Conservation (phyloP, 2,329 filamentous ascomycete genomes). For the Aspergillus sp. region DNA sequence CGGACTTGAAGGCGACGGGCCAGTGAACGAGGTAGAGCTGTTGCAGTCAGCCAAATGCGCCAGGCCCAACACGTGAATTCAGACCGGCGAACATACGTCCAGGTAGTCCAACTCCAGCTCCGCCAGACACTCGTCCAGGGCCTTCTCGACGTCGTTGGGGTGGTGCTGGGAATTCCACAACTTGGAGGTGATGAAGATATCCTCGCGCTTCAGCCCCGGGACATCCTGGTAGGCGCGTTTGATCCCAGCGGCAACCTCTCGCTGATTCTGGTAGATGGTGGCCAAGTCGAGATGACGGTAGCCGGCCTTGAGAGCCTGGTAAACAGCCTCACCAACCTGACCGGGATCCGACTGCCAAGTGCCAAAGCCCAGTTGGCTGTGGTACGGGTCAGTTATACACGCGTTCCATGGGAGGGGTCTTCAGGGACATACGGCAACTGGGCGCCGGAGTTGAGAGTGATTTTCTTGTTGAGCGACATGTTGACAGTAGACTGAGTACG, state of each 20-base stretch:
- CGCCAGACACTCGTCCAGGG: constrained; percentile 43
- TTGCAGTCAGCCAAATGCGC: constrained; percentile 4
- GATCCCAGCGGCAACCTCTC: constrained; percentile 27
- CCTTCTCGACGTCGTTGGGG: constrained; percentile 44
- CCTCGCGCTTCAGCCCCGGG: constrained; percentile 35
- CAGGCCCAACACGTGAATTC: too few relatives aligned
- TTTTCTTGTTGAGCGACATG: constrained; percentile 36
- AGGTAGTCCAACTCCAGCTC: constrained; percentile 49
- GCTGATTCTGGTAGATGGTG: constrained; percentile 35
- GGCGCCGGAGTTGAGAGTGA: constrained; percentile 30
- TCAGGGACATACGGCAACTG: constrained; percentile 29
- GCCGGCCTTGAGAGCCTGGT: constrained; percentile 32
- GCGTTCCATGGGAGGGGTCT: neutral
- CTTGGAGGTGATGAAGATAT: constrained; percentile 48
- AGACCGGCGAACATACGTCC: constrained; percentile 35
- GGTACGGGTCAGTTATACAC: neutral
- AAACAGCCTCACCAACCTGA: constrained; percentile 33
- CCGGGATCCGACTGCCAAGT: constrained; percentile 35
- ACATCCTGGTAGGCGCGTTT: constrained; percentile 30
- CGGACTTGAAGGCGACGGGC: constrained; percentile 35
- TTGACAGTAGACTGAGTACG: constrained; percentile 1
- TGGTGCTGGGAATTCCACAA: constrained; percentile 50
- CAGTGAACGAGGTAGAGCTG: constrained; percentile 40
- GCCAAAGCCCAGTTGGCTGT: constrained; percentile 32
- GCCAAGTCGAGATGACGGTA: constrained; percentile 36